Conservation (phyloP, 2,329 filamentous ascomycete genomes). For the Dendryphion nanum region DNA sequence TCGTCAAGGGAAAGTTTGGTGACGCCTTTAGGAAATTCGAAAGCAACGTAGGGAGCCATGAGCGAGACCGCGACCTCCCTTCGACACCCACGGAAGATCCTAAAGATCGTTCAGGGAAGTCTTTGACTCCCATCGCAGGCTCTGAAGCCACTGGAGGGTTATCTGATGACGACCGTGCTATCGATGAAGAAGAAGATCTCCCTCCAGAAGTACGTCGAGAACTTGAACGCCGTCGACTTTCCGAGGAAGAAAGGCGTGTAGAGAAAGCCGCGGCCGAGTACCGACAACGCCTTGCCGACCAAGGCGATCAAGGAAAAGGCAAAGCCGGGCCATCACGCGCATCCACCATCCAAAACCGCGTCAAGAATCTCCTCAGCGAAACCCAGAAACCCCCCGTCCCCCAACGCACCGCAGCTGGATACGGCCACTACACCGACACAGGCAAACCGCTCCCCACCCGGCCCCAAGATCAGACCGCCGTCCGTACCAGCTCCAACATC, state of each 20-base stretch:
- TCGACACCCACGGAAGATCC: conserved; percentile 24
- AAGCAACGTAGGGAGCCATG: conserved; percentile 40
- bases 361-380: conserved; percentile 81
- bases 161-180: conserved; percentile 64
- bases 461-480: conserved; percentile 25
- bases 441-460: conserved; percentile 29
- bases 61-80: conserved; percentile 27
- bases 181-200: conserved; percentile 68
- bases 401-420: conserved; percentile 79
- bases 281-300: conserved; percentile 67
- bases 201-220: conserved; percentile 88
- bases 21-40: conserved; percentile 95
- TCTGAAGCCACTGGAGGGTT: conserved; percentile 70
- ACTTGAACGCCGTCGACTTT: conserved; percentile 75
- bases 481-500: conserved; percentile 4
- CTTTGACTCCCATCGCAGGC: conserved; percentile 66
- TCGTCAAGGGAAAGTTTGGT: conserved; percentile 85
- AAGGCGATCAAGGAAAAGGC: conserved; percentile 50
- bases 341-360: conserved; percentile 85
- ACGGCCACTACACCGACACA: conserved; percentile 74
- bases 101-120: conserved; percentile 16
- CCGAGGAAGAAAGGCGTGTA: conserved; percentile 86
- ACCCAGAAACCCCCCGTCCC: conserved; percentile 54
- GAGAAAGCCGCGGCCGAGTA: conserved; percentile 88
- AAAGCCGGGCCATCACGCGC: conserved; percentile 57